These are phyloP conservation scores for Pinus tabuliformis DNA, from an alignment of 75 land plant genomes.

Conservation along the genomic window DNA sequence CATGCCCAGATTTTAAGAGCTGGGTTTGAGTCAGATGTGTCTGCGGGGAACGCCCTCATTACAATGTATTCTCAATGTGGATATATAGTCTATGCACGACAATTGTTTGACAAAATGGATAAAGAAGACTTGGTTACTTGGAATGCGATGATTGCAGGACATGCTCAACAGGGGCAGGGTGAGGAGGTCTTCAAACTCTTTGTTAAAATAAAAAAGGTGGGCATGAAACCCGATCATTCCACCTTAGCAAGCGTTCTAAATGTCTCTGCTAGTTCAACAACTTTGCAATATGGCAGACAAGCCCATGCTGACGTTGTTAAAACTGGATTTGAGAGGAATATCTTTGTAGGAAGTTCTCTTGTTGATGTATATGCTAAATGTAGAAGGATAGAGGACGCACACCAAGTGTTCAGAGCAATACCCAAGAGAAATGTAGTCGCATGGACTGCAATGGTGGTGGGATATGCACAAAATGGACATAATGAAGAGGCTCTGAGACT, in stretches of 20 bases:
- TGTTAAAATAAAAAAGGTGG: conserved; percentile 7
- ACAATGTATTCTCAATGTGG: conserved; percentile 21
- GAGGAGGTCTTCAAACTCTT: conserved; percentile 16
- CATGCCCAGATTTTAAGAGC: conserved; percentile 11
- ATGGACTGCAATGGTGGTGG: conserved; percentile 35
- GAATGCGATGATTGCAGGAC: conserved; percentile 27
- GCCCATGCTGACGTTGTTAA: conserved; percentile 14
- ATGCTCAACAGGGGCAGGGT: conserved; percentile 5
- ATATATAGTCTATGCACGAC: conserved; percentile 7
- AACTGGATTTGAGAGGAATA: neutral
- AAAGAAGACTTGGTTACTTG: conserved; percentile 18
- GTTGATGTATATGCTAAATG: conserved; percentile 15
- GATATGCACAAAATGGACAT: conserved; percentile 28
- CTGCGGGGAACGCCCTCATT: conserved; percentile 13
- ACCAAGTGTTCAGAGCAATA: conserved; percentile 13
- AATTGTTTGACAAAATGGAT: conserved; percentile 18
- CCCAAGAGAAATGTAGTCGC: conserved; percentile 22
- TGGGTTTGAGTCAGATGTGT: conserved; percentile 5
- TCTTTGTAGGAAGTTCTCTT: neutral
- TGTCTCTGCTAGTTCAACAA: conserved; percentile 28
- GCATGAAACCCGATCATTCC: conserved; percentile 34
- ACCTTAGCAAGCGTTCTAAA: conserved; percentile 39
- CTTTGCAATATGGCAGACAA: conserved; percentile 16
- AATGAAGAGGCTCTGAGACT: conserved; percentile 24
- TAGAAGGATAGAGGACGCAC: conserved; percentile 33